These are phyloP conservation scores for Cyberlindnera xishuangbannaensis DNA, from an alignment of 805 yeast genomes.

Conservation along the genomic window DNA sequence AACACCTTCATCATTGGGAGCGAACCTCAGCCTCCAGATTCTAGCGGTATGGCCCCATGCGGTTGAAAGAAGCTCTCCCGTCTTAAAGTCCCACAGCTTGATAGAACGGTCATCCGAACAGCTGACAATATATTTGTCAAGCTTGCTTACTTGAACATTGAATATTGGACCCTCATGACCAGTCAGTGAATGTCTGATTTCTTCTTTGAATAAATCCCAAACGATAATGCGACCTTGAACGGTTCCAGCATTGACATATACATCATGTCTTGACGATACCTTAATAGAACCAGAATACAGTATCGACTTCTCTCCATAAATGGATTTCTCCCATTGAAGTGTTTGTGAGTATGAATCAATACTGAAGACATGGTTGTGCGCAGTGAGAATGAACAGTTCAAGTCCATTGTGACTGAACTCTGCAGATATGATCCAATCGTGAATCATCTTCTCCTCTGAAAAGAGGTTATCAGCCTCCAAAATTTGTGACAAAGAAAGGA, in stretches of 20 bases:
- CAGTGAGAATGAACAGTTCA: slow-evolving; percentile 54
- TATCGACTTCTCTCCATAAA: slow-evolving; percentile 70
- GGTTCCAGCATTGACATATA: slow-evolving; percentile 81
- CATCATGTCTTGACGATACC: slow-evolving; percentile 34
- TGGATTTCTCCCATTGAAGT: slow-evolving; percentile 27
- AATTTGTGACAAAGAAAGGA: slow-evolving; percentile 32
- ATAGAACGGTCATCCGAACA: slow-evolving; percentile 95
- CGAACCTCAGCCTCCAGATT: slow-evolving; percentile 77
- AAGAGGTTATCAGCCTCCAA: slow-evolving; percentile 20
- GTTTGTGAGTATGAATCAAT: slow-evolving; percentile 26
- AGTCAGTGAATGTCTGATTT: slow-evolving; percentile 47
- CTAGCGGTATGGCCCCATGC: slow-evolving; percentile 98
- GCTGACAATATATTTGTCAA: slow-evolving; percentile 54
- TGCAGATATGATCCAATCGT: slow-evolving; percentile 77
- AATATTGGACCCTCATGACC: slow-evolving; percentile 93
- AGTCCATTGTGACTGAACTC: slow-evolving; percentile 39
- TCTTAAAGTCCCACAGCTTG: slow-evolving; percentile 57
- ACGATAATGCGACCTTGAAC: slow-evolving; percentile 82
- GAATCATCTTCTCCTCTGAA: slow-evolving; percentile 42
- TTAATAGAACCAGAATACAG: slow-evolving; percentile 80
- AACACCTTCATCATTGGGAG: slow-evolving; percentile 32
- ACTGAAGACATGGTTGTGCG: slow-evolving; percentile 66
- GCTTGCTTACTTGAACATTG: slow-evolving; percentile 57
- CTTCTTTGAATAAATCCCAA: slow-evolving; percentile 53
- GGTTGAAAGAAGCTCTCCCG: slow-evolving; percentile 57